Conservation (phyloP, 257 asterid species). For the Lantana camara region DNA sequence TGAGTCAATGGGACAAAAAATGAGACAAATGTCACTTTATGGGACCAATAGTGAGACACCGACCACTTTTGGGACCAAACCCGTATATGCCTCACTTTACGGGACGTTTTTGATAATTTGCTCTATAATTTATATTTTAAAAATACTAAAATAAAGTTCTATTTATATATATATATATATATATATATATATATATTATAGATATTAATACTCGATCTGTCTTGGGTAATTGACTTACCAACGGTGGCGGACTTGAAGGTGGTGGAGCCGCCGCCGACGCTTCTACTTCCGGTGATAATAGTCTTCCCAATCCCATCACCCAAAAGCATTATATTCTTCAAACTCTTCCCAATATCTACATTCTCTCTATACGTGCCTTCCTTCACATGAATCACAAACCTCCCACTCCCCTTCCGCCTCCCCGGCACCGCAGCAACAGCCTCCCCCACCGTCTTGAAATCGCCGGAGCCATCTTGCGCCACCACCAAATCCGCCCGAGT, state of each 20-base stretch:
- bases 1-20: no score
- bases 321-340: constrained; percentile 68
- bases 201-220: no score
- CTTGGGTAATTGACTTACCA: constrained; percentile 45
- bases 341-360: constrained; percentile 53
- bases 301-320: constrained; percentile 94
- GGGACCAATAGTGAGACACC: no score
- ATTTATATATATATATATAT: no score
- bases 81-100: no score
- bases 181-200: no score
- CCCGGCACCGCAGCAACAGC: constrained; percentile 56
- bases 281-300: constrained; percentile 79
- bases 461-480: constrained; percentile 74
- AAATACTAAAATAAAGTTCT: no score
- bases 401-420: constrained; percentile 43
- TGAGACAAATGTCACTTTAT: no score
- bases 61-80: no score
- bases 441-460: constrained; percentile 52
- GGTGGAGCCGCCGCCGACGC: constrained; percentile 78
- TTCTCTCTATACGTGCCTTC: constrained; percentile 78
- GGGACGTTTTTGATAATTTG: no score
- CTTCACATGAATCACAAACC: constrained; percentile 70
- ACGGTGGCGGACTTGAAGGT: constrained; percentile 84
- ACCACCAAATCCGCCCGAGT: constrained; percentile 57
- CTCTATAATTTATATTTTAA: no score